Evolutionary conservation across 352 stramenopile species (phyloP), one percentile per base, ranked within the genome.

Genomic region (Pythium aquatile): DNA sequence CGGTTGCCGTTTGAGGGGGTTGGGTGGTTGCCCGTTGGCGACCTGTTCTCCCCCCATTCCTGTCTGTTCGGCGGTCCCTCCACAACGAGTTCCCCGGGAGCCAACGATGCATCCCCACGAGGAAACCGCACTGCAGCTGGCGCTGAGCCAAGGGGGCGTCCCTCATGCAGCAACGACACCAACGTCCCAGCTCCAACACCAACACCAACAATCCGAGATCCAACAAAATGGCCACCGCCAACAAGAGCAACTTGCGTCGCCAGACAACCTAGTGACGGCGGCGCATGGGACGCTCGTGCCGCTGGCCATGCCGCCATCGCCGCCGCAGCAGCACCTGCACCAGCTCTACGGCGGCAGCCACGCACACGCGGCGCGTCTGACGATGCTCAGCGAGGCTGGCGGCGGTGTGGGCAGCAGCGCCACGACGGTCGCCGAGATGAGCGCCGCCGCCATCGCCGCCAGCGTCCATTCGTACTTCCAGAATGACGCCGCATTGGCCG

Each of bases 71-170:
- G 39, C 39, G 16, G 39, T 47, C 39, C 16, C 35, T 40, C 39
- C 39, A 47, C 14, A 47, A 47, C 39, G 39, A 24, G 39, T 47
- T 47, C 39, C 37, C 39, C 39, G 8, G 2, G 14, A 3, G 39
- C 39, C 14, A 47, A 26, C 58, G 24, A 70, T 70, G 64, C 61
- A 70, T 48, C 52, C 64, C 7, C 64, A 70, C 53, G 64, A 70
- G n/a, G 64, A 70, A 62, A 70, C 64, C 29, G 64, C 44, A 49
- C 58, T 70, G 55, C 52, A 63, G 58, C 64, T 70, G 51, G 64
- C 64, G 58, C 58, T 70, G 20, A 42, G 30, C 30, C 58, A 66
- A 26, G 24, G n/a, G 33, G 51, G 33, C 58, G 58, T 49, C 58
- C 58, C 64, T 70, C 55, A 69, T 69, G 63, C 35, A 64, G 63